Percentiles rank a stretch among this genome's conserved stretches.
These are phyloP conservation scores for cucumber (Cucumis sativus) DNA, from an alignment of 306 rosid genomes.

Conservation along the genomic window DNA sequence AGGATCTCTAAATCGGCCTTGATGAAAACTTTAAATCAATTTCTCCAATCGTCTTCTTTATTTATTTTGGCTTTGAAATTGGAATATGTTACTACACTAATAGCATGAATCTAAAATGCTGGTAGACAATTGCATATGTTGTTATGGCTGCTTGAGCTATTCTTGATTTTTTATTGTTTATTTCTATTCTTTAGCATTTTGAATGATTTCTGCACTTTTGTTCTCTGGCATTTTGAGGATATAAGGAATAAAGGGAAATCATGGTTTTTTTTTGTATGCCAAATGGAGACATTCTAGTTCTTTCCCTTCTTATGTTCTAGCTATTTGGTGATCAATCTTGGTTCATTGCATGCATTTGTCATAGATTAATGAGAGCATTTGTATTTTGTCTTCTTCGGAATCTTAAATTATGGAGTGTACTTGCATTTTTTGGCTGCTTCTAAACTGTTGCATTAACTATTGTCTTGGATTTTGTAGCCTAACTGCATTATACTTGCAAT, in stretches of 20 bases:
- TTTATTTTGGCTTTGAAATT: background rate
- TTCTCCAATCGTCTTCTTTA: background rate
- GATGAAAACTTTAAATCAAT: background rate
- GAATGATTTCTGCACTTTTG: background rate
- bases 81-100: background rate
- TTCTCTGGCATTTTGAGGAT: background rate
- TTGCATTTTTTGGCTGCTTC: background rate
- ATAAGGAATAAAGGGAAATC: background rate
- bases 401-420: background rate
- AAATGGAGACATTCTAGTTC: background rate
- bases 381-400: background rate
- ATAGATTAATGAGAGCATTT: background rate
- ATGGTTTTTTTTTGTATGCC: background rate
- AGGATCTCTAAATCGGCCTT: constrained; percentile 6
- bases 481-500: constrained; percentile 82
- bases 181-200: background rate
- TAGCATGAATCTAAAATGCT: background rate
- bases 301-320: background rate
- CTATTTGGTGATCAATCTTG: background rate
- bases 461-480: constrained; percentile 58
- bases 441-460: constrained; percentile 16
- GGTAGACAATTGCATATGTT: background rate
- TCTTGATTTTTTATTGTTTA: background rate
- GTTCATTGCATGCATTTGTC: constrained; percentile 1
- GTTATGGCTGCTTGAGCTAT: background rate